Conservation (phyloP, 1,284 basidiomycete species). For the Wallemia mellicola region DNA sequence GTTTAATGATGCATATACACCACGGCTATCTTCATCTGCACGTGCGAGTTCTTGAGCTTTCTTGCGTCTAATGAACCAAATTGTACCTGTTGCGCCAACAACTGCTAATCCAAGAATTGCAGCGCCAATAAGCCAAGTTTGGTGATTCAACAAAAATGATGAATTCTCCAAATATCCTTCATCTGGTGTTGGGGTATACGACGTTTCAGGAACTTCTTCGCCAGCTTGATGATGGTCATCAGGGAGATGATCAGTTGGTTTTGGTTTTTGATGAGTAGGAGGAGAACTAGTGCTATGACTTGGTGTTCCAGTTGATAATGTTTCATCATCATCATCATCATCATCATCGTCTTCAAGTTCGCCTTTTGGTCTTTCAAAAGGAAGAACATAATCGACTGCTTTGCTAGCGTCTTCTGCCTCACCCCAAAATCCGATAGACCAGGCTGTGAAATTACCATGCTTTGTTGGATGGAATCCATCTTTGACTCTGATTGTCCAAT, state of each 20-base stretch:
- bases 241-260: conserved; percentile 68
- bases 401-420: conserved; percentile 42
- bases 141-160: conserved; percentile 7
- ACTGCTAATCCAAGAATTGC: conserved; percentile 15
- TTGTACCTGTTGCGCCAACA: conserved; percentile 12
- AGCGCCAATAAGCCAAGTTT: conserved; percentile 16
- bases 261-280: conserved; percentile 31
- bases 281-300: conserved; percentile 11
- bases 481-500: conserved; percentile 63
- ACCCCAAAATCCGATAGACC: conserved; percentile 84
- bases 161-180: conserved; percentile 2
- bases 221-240: conserved; percentile 35
- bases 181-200: conserved; percentile 3
- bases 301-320: too few relatives aligned
- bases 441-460: conserved; percentile 57
- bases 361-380: conserved; percentile 6
- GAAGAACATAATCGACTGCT: conserved; percentile 27
- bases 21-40: conserved; percentile 6
- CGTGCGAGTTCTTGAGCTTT: conserved; percentile 4
- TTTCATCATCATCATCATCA: conserved; percentile 18
- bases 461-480: conserved; percentile 34
- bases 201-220: conserved; percentile 8
- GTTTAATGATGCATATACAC: conserved; percentile 9
- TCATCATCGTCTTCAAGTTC: conserved; percentile 16
- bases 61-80: conserved; percentile 12